Conservation (phyloP, 371 early-diverging fungal species). For the Batkoa obscura region DNA sequence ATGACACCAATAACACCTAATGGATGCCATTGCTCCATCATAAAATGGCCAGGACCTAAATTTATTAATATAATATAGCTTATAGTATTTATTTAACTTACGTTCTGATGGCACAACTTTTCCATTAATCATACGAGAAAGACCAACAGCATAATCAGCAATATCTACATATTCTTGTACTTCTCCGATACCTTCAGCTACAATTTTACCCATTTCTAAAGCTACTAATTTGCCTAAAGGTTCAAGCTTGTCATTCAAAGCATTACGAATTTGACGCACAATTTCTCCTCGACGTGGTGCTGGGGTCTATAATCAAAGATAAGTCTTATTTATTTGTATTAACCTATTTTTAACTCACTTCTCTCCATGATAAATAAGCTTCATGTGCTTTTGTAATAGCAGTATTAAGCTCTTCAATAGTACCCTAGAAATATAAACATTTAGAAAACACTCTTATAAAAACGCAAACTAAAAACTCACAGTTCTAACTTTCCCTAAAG, state of each 20-base stretch:
- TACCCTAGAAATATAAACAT: constrained; percentile 13
- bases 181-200: constrained; percentile 87
- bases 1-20: constrained; percentile 88
- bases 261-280: constrained; percentile 80
- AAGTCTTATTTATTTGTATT: background rate
- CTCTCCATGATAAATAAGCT: constrained; percentile 3
- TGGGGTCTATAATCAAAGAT: constrained; percentile 33
- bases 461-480: constrained; percentile 17
- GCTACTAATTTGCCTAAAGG: constrained; percentile 73
- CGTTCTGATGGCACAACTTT: constrained; percentile 81
- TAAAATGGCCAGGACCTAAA: constrained; percentile 64
- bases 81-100: background rate
- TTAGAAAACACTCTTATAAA: background rate
- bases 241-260: constrained; percentile 46
- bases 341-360: background rate
- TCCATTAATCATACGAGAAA: constrained; percentile 74
- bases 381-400: constrained; percentile 17
- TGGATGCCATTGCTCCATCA: constrained; percentile 95
- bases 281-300: constrained; percentile 85
- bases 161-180: constrained; percentile 97
- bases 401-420: constrained; percentile 23
- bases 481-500: constrained; percentile 60
- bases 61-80: background rate
- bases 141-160: constrained; percentile 80
- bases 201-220: constrained; percentile 91